phyloP scores from a whole-genome alignment of 2,329 filamentous ascomycete species.

The Colletotrichum gloeosporioides region DNA sequence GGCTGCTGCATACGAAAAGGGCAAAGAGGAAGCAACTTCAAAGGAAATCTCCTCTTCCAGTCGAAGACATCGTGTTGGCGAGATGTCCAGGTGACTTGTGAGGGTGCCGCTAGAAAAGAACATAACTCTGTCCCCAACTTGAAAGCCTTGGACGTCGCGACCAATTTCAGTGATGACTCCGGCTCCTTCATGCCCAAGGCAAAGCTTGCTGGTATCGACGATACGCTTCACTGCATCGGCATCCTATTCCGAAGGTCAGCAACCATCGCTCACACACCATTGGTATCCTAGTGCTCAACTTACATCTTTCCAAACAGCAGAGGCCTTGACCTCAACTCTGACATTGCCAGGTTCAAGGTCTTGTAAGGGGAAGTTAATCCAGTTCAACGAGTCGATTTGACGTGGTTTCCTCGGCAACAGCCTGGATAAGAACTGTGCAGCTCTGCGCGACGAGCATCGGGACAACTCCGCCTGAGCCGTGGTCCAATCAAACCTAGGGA shows the following conservation, averaged over 20 bases:
- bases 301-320: neutral
- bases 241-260: neutral
- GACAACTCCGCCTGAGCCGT: neutral
- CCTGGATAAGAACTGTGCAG: neutral
- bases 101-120: neutral
- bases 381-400: neutral
- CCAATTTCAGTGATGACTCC: neutral
- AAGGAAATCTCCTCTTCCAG: conserved; percentile 32
- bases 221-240: neutral
- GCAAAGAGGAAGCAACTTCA: conserved; percentile 38
- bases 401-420: neutral
- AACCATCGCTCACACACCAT: neutral
- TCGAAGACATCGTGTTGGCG: neutral
- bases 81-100: neutral
- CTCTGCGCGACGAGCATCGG: neutral
- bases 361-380: neutral
- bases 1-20: conserved; percentile 37
- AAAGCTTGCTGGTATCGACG: neutral
- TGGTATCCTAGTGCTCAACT: neutral
- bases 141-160: neutral
- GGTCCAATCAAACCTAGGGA: neutral
- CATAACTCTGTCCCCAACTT: neutral
- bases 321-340: neutral
- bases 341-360: neutral
- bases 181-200: neutral